Base-by-base conservation (phyloP, 75 land plant species). In the Cunninghamia lanceolata region DNA sequence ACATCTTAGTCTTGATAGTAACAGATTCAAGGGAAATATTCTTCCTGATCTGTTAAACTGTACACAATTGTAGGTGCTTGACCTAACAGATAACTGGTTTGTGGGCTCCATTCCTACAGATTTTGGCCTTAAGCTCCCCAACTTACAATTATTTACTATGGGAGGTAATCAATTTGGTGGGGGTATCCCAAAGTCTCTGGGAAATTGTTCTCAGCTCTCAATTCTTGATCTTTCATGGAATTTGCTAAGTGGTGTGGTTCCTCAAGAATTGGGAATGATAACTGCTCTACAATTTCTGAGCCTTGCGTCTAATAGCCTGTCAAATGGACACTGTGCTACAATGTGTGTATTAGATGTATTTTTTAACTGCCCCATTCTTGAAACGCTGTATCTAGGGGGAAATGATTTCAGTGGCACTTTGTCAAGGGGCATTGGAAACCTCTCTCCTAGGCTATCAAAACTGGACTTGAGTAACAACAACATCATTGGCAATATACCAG, bases 331-430 rank as follows among this genome's bases (percentile, higher is more conserved):
- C 47, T 45, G 47, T 9, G 47, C 47, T 45, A 45, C 47, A 45
- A 45, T 45, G 0, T 74, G 90, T 1, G 53, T 91, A 1, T 90
- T 88, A 7, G 35, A 25, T 3, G 52, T 88, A 85, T 66, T 91
- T 50, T 85, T 15, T 28, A 91, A 91, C 43, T 91, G 92, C 39
- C 34, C 88, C 32, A 76, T 40, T 2, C 43, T 91, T 35, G 7
- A 3, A 3, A 56, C 86, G 28, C 50, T 88, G 5, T 17, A 88
- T 0, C 87, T 91, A 15, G 68, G 85, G 0, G 2, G 25, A 9
- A 91, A 91, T 77, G 88, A 84, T 45, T 59, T 91, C 5, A 47
- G n/a, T 10, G 89, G 89, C 16, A 39, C 88, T 36, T 66, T 88
- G 1, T 77, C 85, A 43, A 45, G 84, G 25, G 85, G 52, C 45